Evolutionary conservation across 352 stramenopile species (phyloP).

Genomic region (Thraustochytrium striatum): DNA sequence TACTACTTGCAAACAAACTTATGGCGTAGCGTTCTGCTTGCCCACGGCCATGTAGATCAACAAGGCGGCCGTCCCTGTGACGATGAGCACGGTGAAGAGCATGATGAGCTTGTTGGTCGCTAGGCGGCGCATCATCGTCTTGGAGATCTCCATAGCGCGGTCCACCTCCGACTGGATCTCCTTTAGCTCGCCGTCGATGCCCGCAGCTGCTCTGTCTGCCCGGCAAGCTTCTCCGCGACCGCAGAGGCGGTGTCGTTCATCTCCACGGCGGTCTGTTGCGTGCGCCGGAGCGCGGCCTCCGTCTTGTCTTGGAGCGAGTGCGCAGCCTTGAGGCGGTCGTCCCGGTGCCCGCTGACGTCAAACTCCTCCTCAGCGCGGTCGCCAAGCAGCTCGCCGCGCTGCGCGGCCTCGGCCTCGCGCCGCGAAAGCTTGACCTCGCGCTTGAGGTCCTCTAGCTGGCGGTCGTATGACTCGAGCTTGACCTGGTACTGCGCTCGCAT

Average conservation of each 20-base stretch:
- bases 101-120: slow-evolving; percentile 39
- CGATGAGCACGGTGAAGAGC: slow-evolving; percentile 19
- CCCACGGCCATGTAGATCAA: slow-evolving; percentile 10
- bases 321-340: slow-evolving; percentile 19
- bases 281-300: neutral
- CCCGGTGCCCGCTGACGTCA: slow-evolving; percentile 16
- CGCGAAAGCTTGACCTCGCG: slow-evolving; percentile 21
- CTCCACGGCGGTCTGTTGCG: neutral
- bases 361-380: neutral
- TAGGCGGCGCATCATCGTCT: slow-evolving; percentile 6
- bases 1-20: neutral
- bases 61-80: slow-evolving; percentile 3
- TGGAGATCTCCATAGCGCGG: slow-evolving; percentile 12
- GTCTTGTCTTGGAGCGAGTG: slow-evolving; percentile 26
- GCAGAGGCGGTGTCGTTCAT: slow-evolving; percentile 26
- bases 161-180: slow-evolving; percentile 31
- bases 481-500: slow-evolving; percentile 4
- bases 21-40: neutral
- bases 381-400: slow-evolving; percentile 6
- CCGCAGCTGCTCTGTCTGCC: slow-evolving; percentile 7
- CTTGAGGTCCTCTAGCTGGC: slow-evolving; percentile 16
- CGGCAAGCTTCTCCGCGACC: slow-evolving; percentile 1
- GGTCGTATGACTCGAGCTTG: slow-evolving; percentile 34
- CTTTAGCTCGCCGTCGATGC: slow-evolving; percentile 13
- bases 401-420: neutral